phyloP scores from a whole-genome alignment of 139 green algal species.

The Edaphochlamys debaryana region DNA sequence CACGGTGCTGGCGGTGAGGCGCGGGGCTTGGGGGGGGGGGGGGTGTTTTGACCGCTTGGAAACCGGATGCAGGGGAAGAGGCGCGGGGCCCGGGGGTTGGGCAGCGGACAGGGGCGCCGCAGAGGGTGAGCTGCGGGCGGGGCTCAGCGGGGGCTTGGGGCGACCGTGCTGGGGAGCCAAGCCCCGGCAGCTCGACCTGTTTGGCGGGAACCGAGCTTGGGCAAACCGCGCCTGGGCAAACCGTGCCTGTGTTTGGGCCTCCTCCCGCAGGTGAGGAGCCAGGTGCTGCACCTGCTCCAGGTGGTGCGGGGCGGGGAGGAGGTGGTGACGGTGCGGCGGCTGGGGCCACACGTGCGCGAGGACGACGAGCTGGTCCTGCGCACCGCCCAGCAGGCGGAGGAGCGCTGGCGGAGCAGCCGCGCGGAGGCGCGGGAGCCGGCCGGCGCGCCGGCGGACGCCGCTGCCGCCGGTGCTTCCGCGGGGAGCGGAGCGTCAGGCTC shows the following conservation, averaged over 20 bases:
- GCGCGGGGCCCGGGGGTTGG: too few species aligned
- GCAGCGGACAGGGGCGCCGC: too few species aligned
- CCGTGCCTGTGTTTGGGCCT: too few species aligned
- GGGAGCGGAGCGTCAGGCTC: neutral
- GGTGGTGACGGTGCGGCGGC: conserved; percentile 25
- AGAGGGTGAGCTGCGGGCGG: too few species aligned
- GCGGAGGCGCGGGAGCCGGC: conserved; percentile 16
- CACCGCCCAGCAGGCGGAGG: conserved; percentile 23
- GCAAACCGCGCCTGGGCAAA: too few species aligned
- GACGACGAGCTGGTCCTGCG: conserved; percentile 40
- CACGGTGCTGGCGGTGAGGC: conserved; percentile 15
- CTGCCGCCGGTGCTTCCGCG: too few species aligned
- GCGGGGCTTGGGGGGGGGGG: neutral
- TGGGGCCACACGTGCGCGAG: conserved; percentile 19
- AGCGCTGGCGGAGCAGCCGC: conserved; percentile 2
- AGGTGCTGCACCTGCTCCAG: conserved; percentile 33
- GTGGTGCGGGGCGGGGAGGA: conserved; percentile 26
- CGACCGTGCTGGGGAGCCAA: too few species aligned
- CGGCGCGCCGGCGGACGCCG: neutral
- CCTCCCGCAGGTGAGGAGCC: conserved; percentile 11
- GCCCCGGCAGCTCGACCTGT: too few species aligned
- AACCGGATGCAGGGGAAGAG: too few species aligned
- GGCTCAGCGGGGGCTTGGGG: too few species aligned
- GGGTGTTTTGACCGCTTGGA: too few species aligned
- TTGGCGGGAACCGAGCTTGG: too few species aligned